phyloP scores from a whole-genome alignment of 441 rosid genomes.

The Mallotus repandus region DNA sequence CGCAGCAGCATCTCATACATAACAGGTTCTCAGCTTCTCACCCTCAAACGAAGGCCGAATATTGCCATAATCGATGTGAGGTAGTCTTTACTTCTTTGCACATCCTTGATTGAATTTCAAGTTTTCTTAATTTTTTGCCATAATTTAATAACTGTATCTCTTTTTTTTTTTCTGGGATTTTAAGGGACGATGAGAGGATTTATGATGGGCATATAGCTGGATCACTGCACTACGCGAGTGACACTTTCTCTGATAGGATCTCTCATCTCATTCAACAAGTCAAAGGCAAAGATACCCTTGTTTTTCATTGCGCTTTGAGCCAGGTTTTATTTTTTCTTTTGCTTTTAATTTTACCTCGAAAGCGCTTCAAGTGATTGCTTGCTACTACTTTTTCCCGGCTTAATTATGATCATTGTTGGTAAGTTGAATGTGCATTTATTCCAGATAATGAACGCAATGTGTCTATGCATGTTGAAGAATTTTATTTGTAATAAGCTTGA shows the following conservation, averaged over 20 bases:
- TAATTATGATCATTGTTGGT: no score
- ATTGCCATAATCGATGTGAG: slow-evolving; percentile 86
- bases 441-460: not conserved
- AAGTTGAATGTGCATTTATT: no score
- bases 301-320: slow-evolving; percentile 93
- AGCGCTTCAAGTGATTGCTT: no score
- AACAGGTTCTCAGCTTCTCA: slow-evolving; percentile 70
- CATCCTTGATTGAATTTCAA: not conserved
- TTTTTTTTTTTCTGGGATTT: not conserved
- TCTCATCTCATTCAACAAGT: slow-evolving; percentile 70
- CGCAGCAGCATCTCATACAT: slow-evolving; percentile 71
- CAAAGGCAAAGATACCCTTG: slow-evolving; percentile 88
- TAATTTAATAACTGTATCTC: not conserved
- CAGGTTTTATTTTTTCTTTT: slow-evolving; percentile 48
- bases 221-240: slow-evolving; percentile 77
- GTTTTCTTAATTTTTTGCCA: not conserved
- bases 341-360: not conserved
- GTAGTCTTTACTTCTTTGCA: slow-evolving; percentile 20
- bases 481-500: not conserved
- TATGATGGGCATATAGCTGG: slow-evolving; percentile 92
- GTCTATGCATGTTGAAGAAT: not conserved
- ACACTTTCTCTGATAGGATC: slow-evolving; percentile 62
- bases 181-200: slow-evolving; percentile 89
- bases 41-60: slow-evolving; percentile 62
- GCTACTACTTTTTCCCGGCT: no score